phyloP scores from a whole-genome alignment of 441 rosid genomes.

The Oxalis stricta region DNA sequence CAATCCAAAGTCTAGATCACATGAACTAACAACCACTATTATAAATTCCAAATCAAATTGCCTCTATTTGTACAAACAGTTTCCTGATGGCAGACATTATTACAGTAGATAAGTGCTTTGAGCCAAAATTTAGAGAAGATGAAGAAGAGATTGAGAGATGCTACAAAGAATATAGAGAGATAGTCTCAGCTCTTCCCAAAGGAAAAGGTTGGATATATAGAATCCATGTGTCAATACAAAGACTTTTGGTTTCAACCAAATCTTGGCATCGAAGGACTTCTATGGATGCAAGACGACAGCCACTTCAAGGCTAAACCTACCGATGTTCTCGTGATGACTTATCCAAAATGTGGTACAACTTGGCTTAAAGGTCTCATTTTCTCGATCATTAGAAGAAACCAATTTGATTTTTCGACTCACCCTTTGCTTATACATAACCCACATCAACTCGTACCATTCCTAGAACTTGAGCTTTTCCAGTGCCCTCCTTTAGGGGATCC shows the following conservation, averaged over 20 bases:
- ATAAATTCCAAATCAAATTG: no score
- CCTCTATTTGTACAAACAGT: no score
- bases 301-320: constrained; percentile 28
- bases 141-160: constrained; percentile 9
- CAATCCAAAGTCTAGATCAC: no score
- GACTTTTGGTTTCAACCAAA: constrained; percentile 69
- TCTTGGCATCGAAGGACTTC: constrained; percentile 54
- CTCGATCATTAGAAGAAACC: constrained; percentile 32
- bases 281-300: constrained; percentile 40
- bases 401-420: constrained; percentile 16
- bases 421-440: constrained; percentile 56
- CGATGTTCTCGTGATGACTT: constrained; percentile 46
- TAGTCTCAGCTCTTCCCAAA: constrained; percentile 35
- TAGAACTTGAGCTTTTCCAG: constrained; percentile 55
- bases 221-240: constrained; percentile 36
- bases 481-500: constrained; percentile 37
- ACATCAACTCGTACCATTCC: constrained; percentile 70
- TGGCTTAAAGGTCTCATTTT: constrained; percentile 66
- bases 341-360: constrained; percentile 84
- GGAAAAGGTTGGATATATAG: constrained; percentile 63
- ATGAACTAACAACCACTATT: no score
- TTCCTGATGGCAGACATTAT: no score
- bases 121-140: background rate
- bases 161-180: constrained; percentile 13
- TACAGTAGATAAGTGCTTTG: no score